These are phyloP conservation scores for Lodderomyces margitis DNA, from an alignment of 1,139 yeast genomes.

Conservation along the genomic window DNA sequence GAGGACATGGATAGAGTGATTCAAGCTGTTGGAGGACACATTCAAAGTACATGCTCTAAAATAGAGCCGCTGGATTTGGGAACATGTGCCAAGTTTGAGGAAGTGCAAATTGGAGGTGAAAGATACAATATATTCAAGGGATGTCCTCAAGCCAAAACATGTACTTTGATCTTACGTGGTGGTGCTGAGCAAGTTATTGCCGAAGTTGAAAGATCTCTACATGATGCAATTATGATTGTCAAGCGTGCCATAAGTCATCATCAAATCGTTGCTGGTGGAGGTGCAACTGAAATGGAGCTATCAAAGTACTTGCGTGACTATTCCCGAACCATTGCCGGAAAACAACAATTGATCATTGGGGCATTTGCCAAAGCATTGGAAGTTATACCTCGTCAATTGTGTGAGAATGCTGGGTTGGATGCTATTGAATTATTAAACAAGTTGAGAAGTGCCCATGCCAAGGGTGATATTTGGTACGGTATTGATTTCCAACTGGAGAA, in stretches of 20 bases:
- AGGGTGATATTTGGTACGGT: constrained; percentile 90
- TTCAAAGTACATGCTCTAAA: constrained; percentile 88
- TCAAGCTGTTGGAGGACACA: constrained; percentile 89
- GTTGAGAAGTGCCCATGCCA: constrained; percentile 89
- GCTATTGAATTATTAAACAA: constrained; percentile 89
- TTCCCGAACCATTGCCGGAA: constrained; percentile 87
- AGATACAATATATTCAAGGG: constrained; percentile 91
- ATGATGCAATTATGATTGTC: constrained; percentile 98
- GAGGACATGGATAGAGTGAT: constrained; percentile 93
- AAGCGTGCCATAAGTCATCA: constrained; percentile 89
- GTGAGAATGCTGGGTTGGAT: constrained; percentile 98
- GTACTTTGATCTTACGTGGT: constrained; percentile 91
- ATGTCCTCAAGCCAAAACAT: constrained; percentile 88
- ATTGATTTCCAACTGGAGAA: constrained; percentile 84
- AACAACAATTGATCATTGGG: constrained; percentile 86
- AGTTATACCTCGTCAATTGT: constrained; percentile 92
- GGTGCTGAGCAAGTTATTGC: constrained; percentile 99
- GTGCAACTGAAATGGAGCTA: constrained; percentile 97
- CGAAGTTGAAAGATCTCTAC: constrained; percentile 95
- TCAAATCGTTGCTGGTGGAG: constrained; percentile 95
- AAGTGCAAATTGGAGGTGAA: constrained; percentile 92
- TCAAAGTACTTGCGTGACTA: constrained; percentile 85
- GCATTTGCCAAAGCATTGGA: constrained; percentile 95
- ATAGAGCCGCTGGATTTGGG: constrained; percentile 71
- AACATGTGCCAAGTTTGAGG: constrained; percentile 83